phyloP scores from a whole-genome alignment of 2,329 filamentous ascomycete genomes.

The Hymenoscyphus occultus region DNA sequence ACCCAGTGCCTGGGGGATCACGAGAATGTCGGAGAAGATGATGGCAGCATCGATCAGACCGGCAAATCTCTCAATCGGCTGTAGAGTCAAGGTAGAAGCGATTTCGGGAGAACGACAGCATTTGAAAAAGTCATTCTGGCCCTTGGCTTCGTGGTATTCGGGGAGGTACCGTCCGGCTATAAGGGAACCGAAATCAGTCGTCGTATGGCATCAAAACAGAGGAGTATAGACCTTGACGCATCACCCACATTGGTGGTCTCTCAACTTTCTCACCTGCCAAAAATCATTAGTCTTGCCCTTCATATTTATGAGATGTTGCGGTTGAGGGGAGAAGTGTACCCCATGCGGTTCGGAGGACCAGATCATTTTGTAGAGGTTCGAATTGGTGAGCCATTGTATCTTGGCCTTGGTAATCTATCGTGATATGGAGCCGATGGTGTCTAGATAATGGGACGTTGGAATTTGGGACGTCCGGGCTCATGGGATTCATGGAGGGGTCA shows the following conservation, averaged over 20 bases:
- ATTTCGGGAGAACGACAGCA: constrained; percentile 93
- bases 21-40: constrained; percentile 98
- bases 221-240: constrained; percentile 76
- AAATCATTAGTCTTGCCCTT: constrained; percentile 20
- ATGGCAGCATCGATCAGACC: constrained; percentile 95
- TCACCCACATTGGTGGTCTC: constrained; percentile 95
- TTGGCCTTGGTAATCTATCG: constrained; percentile 7
- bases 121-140: constrained; percentile 88
- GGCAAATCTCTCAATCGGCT: constrained; percentile 87
- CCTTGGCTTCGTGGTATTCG: constrained; percentile 96
- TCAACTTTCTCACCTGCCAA: constrained; percentile 79
- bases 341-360: constrained; percentile 84
- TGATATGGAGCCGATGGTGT: background rate
- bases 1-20: constrained; percentile 95
- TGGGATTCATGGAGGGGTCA: constrained; percentile 9
- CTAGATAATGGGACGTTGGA: constrained; percentile 5
- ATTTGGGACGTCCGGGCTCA: background rate
- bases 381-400: constrained; percentile 67
- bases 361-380: constrained; percentile 84
- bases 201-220: constrained; percentile 8
- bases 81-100: constrained; percentile 87
- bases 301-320: constrained; percentile 14
- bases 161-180: constrained; percentile 93
- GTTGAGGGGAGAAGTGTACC: constrained; percentile 48
- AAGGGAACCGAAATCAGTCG: constrained; percentile 8